phyloP scores from a whole-genome alignment of 2,329 filamentous ascomycete genomes.

The Exophiala sp. region DNA sequence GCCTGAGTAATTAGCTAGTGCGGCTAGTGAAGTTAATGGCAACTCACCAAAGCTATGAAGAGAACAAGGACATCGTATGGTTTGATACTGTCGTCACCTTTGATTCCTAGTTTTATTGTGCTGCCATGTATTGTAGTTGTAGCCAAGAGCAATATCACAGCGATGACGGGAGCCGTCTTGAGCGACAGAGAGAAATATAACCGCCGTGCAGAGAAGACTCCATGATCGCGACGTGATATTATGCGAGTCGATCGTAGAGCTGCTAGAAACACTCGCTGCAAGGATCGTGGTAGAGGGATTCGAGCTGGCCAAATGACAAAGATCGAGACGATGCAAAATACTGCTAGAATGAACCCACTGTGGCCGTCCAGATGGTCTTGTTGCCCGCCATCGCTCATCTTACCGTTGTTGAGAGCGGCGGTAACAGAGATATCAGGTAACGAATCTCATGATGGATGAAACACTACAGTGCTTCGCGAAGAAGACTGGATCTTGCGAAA shows the following conservation, averaged over 20 bases:
- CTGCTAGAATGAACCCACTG: conserved; percentile 27
- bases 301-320: conserved; percentile 26
- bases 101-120: conserved; percentile 27
- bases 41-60: conserved; percentile 24
- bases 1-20: conserved; percentile 4
- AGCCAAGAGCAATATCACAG: conserved; percentile 25
- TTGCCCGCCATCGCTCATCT: conserved; percentile 6
- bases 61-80: conserved; percentile 30
- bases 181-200: conserved; percentile 26
- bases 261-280: conserved; percentile 14
- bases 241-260: conserved; percentile 10
- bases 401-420: too few relatives aligned
- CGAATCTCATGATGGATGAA: too few relatives aligned
- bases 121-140: conserved; percentile 28
- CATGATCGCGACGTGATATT: conserved; percentile 11
- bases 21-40: background rate
- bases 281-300: conserved; percentile 18
- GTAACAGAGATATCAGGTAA: too few relatives aligned
- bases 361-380: conserved; percentile 27
- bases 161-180: conserved; percentile 26
- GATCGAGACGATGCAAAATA: conserved; percentile 27
- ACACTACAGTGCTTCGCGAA: too few relatives aligned
- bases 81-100: conserved; percentile 27
- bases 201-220: conserved; percentile 6
- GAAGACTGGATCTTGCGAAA: too few relatives aligned